A percentile compares a stretch with the other conserved stretches of the same genome.
phyloP scores from a whole-genome alignment of 164 flowering plant species.

The Vitis amurensis region DNA sequence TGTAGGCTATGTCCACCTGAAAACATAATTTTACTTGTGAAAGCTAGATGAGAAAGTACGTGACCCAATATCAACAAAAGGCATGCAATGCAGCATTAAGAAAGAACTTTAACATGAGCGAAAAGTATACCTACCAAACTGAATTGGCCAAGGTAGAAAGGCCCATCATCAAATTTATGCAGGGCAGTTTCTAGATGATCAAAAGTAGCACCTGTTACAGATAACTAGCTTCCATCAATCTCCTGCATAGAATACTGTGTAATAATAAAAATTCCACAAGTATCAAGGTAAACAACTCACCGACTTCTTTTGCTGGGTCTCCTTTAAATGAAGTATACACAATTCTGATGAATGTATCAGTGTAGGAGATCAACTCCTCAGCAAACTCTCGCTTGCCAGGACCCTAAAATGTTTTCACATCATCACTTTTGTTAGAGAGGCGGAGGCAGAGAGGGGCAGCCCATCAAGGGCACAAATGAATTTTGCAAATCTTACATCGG shows the following conservation, averaged over 20 bases:
- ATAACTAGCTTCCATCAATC: not conserved
- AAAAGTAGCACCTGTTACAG: constrained; percentile 54
- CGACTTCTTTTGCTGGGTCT: constrained; percentile 36
- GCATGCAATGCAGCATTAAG: not conserved
- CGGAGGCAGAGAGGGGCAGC: not conserved
- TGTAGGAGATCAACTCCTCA: constrained; percentile 53
- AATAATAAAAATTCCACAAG: not conserved
- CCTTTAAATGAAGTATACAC: constrained; percentile 42
- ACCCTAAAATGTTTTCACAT: constrained; percentile 43
- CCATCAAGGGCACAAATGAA: not conserved
- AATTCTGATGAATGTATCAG: constrained; percentile 35
- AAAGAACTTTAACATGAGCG: not conserved
- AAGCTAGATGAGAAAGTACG: not conserved
- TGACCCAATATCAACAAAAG: too few species aligned
- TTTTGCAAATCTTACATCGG: constrained; percentile 40
- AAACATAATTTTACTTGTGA: constrained; percentile 4
- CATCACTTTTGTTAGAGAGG: not conserved
- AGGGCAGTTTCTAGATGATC: constrained; percentile 82
- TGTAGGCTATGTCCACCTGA: constrained; percentile 58
- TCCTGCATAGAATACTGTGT: not conserved
- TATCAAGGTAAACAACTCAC: constrained; percentile 27
- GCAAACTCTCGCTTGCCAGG: constrained; percentile 53
- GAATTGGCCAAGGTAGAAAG: constrained; percentile 90
- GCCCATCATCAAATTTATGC: constrained; percentile 78
- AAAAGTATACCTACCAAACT: constrained; percentile 51